Base-by-base conservation (phyloP, 2,329 filamentous ascomycete species). In the Sphaceloma murrayae region DNA sequence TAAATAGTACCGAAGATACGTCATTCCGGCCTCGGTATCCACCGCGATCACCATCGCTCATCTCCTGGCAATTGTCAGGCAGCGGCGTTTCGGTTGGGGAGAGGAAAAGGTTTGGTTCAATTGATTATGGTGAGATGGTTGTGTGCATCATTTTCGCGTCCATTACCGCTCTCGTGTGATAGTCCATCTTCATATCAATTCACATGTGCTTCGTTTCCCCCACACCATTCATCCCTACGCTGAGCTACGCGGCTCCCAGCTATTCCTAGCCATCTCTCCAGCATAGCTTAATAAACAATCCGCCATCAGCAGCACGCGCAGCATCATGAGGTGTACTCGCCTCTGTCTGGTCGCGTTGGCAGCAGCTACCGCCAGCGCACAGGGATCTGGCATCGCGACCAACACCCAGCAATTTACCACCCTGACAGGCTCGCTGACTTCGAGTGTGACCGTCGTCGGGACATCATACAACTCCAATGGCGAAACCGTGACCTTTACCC, bases 301-400 rank as follows among this genome's bases (percentile, higher is more conserved):
- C n/a, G n/a, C n/a, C n/a, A n/a, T n/a, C n/a, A n/a, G n/a, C n/a
- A n/a, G n/a, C n/a, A n/a, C n/a, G n/a, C n/a, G 10, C 32, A 33
- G 30, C 47, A 54, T 26, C 19, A 59, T 61, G 58, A 47, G 58
- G 30, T 48, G 51, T 36, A 46, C 45, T 47, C 43, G 49, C 39
- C 42, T 60, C 17, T 55, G 53, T 57, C 56, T 61, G 45, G 46
- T 58, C 16, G 55, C 58, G 49, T 49, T 65, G n/a, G 52, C 64
- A 39, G 59, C 58, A 24, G 43, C 57, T n/a, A 46, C 56, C 53
- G 47, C 58, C 51, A 48, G 49, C 55, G 50, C 57, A 34, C 53
- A 56, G 46, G 32, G 21, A 7, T 38, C 34, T 16, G 34, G 13
- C 10, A 5, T 18, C 16, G 34, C 34, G n/a, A 46, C 48, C 16